Conservation (phyloP, 75 land plant species). For the Selaginella tamariscina region DNA sequence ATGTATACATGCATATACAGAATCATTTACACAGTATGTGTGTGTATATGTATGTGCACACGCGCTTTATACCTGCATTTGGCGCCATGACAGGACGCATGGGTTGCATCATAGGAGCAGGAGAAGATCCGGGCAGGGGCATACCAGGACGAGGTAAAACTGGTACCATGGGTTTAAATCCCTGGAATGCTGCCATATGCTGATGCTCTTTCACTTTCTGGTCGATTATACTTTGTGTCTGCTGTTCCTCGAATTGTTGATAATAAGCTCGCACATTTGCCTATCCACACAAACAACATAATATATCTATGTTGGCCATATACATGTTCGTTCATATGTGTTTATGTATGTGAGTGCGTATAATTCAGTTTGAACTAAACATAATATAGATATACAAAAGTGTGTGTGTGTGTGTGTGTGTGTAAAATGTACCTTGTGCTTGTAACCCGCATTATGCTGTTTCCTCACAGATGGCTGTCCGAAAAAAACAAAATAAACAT, state of each 20-base stretch:
- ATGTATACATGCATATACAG: neutral
- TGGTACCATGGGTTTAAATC: conserved; percentile 32
- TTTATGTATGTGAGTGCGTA: no score
- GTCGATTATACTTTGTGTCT: conserved; percentile 92
- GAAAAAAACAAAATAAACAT: neutral
- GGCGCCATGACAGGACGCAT: conserved; percentile 39
- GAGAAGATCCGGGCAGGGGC: conserved; percentile 31
- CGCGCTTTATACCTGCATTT: conserved; percentile 64
- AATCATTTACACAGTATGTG: neutral
- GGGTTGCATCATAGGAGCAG: conserved; percentile 15
- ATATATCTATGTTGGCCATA: no score
- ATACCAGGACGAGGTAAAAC: conserved; percentile 41
- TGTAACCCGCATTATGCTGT: conserved; percentile 96
- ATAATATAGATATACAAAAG: no score
- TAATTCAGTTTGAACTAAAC: no score
- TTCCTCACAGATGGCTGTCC: conserved; percentile 94
- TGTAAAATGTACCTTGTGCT: conserved; percentile 81
- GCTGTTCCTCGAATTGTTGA: conserved; percentile 98
- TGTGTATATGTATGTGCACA: neutral
- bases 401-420: no score
- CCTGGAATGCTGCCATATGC: conserved; percentile 48
- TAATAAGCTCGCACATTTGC: conserved; percentile 90
- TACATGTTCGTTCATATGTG: no score
- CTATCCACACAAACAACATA: no score
- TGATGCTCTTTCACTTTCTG: conserved; percentile 95